Evolutionary conservation across 768 basidiomycete species (phyloP).

Genomic region (Rhodosporidiobolus odoratus): DNA sequence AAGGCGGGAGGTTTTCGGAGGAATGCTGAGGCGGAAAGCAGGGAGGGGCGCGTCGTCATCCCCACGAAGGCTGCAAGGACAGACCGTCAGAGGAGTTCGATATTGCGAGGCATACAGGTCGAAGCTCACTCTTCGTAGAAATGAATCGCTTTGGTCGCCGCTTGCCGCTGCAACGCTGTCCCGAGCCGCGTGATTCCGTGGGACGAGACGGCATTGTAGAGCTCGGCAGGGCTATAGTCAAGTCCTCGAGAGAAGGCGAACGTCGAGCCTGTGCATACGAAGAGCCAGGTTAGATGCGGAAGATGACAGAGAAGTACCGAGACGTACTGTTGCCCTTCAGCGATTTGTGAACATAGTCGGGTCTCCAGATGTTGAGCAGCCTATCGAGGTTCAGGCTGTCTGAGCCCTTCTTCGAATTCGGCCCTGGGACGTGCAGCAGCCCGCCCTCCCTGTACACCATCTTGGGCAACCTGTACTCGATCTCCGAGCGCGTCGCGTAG

Average conservation of each 20-base stretch:
- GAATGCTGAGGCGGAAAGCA: slow-evolving; percentile 14
- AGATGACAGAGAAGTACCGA: neutral
- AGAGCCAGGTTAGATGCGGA: neutral
- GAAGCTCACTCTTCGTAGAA: slow-evolving; percentile 11
- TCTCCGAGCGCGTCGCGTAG: slow-evolving; percentile 82
- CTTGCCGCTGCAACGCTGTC: slow-evolving; percentile 11
- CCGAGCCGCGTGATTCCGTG: slow-evolving; percentile 33
- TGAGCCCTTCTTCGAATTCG: slow-evolving; percentile 53
- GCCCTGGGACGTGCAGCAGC: slow-evolving; percentile 60
- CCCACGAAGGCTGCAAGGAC: slow-evolving; percentile 5
- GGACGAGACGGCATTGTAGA: slow-evolving; percentile 27
- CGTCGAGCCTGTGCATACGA: slow-evolving; percentile 50
- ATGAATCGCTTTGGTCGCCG: neutral
- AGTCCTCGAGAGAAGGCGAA: slow-evolving; percentile 77
- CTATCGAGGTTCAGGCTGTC: slow-evolving; percentile 59
- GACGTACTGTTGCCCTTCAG: slow-evolving; percentile 62
- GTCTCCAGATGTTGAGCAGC: slow-evolving; percentile 84
- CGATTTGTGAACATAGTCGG: slow-evolving; percentile 70
- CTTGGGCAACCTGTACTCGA: slow-evolving; percentile 68
- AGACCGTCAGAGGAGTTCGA: neutral
- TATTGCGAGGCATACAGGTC: neutral
- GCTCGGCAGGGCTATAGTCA: slow-evolving; percentile 59
- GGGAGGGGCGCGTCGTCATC: neutral
- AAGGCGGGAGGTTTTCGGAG: neutral
- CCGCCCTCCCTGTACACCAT: slow-evolving; percentile 59